phyloP scores from a whole-genome alignment of 2,329 filamentous ascomycete genomes.

The Microcyclosporella mali region DNA sequence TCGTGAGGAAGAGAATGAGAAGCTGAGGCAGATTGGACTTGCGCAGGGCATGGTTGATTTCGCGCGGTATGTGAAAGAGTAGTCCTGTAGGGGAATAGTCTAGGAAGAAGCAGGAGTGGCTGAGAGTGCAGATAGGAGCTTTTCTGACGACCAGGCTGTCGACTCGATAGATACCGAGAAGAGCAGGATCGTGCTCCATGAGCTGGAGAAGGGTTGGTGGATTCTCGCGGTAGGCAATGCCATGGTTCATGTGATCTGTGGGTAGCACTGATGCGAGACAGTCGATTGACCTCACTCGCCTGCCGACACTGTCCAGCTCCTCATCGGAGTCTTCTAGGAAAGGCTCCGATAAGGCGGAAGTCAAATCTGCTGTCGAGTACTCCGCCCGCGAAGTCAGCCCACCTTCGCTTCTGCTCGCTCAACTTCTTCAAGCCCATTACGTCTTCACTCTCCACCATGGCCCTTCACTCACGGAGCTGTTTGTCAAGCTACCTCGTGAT shows the following conservation, averaged over 20 bases:
- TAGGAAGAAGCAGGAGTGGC: conserved; percentile 16
- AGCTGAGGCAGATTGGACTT: conserved; percentile 84
- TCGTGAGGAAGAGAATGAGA: conserved; percentile 70
- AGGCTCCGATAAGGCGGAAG: conserved; percentile 15
- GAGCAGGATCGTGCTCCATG: conserved; percentile 73
- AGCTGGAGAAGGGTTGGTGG: conserved; percentile 93
- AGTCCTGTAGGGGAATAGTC: not conserved
- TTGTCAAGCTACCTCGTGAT: conserved; percentile 55
- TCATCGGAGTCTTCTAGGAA: conserved; percentile 25
- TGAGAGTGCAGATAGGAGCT: conserved; percentile 50
- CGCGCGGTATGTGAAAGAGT: conserved; percentile 50
- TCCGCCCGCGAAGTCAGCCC: conserved; percentile 87
- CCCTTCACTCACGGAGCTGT: conserved; percentile 64
- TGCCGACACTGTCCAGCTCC: conserved; percentile 47
- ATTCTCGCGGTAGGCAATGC: conserved; percentile 66
- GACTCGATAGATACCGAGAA: conserved; percentile 89
- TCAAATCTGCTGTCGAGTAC: conserved; percentile 58
- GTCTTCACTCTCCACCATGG: conserved; percentile 86
- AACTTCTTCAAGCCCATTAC: conserved; percentile 74
- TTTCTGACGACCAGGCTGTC: conserved; percentile 68
- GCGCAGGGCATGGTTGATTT: conserved; percentile 97
- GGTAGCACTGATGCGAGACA: conserved; percentile 37
- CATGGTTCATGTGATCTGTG: too few species aligned
- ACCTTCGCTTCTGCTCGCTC: conserved; percentile 66
- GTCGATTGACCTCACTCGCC: conserved; percentile 75